Conservation (phyloP, 129 eudicot species). For the Ambrosia trifida region DNA sequence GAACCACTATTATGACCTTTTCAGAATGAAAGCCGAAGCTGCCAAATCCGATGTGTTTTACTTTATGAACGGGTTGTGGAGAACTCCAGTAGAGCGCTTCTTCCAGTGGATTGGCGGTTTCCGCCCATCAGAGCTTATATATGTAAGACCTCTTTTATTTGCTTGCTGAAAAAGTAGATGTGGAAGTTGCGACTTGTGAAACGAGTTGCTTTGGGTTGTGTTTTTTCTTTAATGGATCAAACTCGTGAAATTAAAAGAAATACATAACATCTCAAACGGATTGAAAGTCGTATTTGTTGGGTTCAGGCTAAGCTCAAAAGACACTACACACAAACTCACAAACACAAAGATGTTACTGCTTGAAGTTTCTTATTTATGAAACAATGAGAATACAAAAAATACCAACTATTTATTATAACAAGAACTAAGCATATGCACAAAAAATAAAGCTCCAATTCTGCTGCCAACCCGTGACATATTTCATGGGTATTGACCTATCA, state of each 20-base stretch:
- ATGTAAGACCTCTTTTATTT: slow-evolving; percentile 40
- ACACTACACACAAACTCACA: no score
- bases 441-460: no score
- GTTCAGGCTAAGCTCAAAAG: no score
- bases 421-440: no score
- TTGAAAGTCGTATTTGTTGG: background rate
- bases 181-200: background rate
- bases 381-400: no score
- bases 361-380: no score
- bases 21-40: slow-evolving; percentile 79
- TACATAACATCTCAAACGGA: background rate
- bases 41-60: slow-evolving; percentile 86
- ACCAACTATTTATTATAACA: no score
- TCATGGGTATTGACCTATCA: no score
- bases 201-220: background rate
- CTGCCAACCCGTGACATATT: no score
- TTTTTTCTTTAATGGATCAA: background rate
- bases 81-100: slow-evolving; percentile 79
- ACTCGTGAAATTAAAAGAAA: background rate
- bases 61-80: slow-evolving; percentile 79
- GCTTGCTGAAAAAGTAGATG: background rate
- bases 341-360: no score
- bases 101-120: slow-evolving; percentile 98
- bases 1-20: slow-evolving; percentile 64
- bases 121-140: slow-evolving; percentile 77